Evolutionary conservation across 768 basidiomycete species (phyloP), one percentile per base, ranked within the genome.

Genomic region (Pilatotrama ljubarskyi): DNA sequence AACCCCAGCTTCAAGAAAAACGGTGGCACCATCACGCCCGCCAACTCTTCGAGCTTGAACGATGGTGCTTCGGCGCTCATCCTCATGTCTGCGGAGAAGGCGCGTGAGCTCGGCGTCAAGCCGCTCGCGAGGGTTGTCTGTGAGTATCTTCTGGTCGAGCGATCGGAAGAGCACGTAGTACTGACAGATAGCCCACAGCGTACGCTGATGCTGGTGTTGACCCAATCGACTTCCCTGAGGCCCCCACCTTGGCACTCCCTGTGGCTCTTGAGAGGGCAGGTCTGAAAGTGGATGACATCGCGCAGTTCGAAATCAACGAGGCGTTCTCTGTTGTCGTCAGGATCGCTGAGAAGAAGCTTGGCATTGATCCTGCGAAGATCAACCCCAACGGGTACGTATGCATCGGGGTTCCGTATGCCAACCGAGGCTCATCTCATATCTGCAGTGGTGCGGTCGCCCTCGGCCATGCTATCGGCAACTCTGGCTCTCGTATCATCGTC

Each of bases 161-260:
- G 50, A 32, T 43, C 17, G 1, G 32, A 25, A 14, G 17, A 14
- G 55, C 11, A 15, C 47, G 43, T 36, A 14, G 37, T 48, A 62
- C 54, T 22, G 32, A 51, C 54, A 38, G 17, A 50, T 54, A 49
- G 59, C 58, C 48, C 49, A 1, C 66, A 98, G 95, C 94, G 7
- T 98, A 92, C 76, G 94, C 97, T 59, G 97, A 99, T 77, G 93
- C 90, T 64, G 97, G 97, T 68, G 90, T 95, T 63, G 93, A 94
- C 18, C 97, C 97, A 26, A 90, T 98, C 65, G 93, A 98, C 75
- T 99, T 99, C 86, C 96, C 97, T 41, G 82, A 85, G 66, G 97
- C 97, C 22, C 97, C 97, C 13, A 91, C 96, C 6, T 81, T 91
- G 63, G 96, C 96, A 25, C 76, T 99, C 38, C 97, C 97, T 20